Base-by-base conservation (phyloP, 2,329 filamentous ascomycete genomes). In the Fusarium solani-melongenae region DNA sequence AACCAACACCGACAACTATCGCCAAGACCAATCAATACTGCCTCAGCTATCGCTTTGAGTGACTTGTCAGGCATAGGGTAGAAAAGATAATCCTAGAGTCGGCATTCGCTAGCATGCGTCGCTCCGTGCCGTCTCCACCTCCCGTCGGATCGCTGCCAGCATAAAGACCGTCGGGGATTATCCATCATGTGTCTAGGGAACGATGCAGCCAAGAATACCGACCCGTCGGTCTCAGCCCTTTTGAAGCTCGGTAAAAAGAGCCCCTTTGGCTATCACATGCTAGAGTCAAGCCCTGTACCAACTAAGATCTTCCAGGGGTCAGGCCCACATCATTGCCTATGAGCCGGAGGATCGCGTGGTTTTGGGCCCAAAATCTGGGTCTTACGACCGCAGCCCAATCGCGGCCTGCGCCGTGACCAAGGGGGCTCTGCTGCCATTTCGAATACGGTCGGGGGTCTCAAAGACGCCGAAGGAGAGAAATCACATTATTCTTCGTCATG, bases 311-410 rank as follows among this genome's bases (percentile, higher is more conserved):
- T n/a, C 29, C 24, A 34, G 31, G 33, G 53, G 20, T 56, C 2
- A 24, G 53, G 33, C 53, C 58, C 58, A 61, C 58, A 24, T 5
- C 24, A 22, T 63, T 53, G 66, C 70, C 64, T 71, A 44, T 59
- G 36, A 74, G 34, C 71, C 71, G 67, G 11, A 11, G 62, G 44
- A 69, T 73, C 71, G 71, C 53, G 70, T 69, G 71, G 51, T 71
- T 38, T 39, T 58, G 33, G 53, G 41, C 41, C 27, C 11, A 20
- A 41, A 41, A 39, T 61, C 55, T 55, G 67, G 10, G 34, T 39
- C 57, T 17, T 36, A 20, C 24, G 29, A 34, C n/a, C 4, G 7
- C 14, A 24, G 11, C 36, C 56, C 69, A 65, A 59, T 53, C 33
- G 49, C 57, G 20, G 44, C 8, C 29, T 57, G 65, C 34, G 58